phyloP scores from a whole-genome alignment of 257 asterid species.

The Cruciata laevipes region DNA sequence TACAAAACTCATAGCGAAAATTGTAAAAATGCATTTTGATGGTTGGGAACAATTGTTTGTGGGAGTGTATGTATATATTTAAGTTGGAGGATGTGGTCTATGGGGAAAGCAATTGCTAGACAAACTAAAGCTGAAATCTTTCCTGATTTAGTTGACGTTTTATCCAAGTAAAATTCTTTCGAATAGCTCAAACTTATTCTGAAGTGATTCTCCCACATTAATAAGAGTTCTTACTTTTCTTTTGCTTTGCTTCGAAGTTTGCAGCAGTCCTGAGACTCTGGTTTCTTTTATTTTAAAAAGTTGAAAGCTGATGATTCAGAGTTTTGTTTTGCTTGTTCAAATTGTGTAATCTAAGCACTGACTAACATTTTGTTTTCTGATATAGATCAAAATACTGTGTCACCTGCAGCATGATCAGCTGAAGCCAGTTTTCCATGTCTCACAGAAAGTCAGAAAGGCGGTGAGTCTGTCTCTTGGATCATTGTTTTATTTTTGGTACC shows the following conservation, averaged over 20 bases:
- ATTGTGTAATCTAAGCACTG: not conserved
- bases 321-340: not conserved
- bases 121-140: not conserved
- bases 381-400: conserved; percentile 77
- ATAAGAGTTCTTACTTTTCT: not conserved
- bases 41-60: not conserved
- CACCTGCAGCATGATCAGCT: conserved; percentile 96
- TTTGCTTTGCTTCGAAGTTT: not conserved
- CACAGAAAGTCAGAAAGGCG: conserved; percentile 80
- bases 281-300: not conserved
- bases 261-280: not conserved
- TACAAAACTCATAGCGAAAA: not conserved
- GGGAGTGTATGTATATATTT: not conserved
- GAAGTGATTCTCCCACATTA: no score
- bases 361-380: conserved; percentile 15
- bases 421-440: conserved; percentile 85
- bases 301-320: not conserved
- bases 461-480: conserved; percentile 37
- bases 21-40: not conserved
- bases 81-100: not conserved
- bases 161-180: not conserved
- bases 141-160: not conserved
- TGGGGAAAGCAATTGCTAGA: not conserved
- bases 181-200: not conserved
- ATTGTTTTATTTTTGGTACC: not conserved